Base-by-base conservation (phyloP, 2,329 filamentous ascomycete species). In the Neocucurbitaria cava region DNA sequence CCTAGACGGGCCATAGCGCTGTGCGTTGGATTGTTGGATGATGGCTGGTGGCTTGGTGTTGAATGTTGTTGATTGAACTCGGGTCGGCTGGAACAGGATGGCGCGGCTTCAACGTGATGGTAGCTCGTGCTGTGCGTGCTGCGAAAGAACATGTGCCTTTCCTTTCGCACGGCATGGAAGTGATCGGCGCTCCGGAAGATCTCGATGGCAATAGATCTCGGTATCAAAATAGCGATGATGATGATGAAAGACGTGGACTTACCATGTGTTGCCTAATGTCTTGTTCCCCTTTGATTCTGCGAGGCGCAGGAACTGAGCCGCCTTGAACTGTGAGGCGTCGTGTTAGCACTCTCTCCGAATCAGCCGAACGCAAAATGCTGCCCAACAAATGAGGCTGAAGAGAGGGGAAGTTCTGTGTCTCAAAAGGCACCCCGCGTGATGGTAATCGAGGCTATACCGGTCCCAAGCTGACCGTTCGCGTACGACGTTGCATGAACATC, bases 251-350 rank as follows among this genome's bases (percentile, higher is more conserved):
- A 52, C 47, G 30, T 39, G 41, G 41, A 72, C 74, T 70, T 88
- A 97, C 94, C 95, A 99, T 68, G 91, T 90, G 80, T 98, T 97
- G 59, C 95, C 95, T 61, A 98, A 81, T 50, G 87, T 92, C 81
- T 96, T 97, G 77, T 88, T 90, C 46, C 94, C 94, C 72, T 88
- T 90, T 70, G 91, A 83, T 79, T 98, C 95, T 33, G 95, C 93
- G 70, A 94, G 84, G 70, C 94, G 91, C 76, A 96, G 92, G 79
- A 97, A 97, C 77, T 90, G 91, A 65, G 95, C 93, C 68, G 95
- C 82, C 77, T 82, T 85, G 79, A 87, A 91, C 90, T 93, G 76
- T 66, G 78, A 81, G 80, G 75, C 78, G 78, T 66, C 58, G 55
- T 61, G 59, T 64, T 60, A 60, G 61, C 61, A 56, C 52, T 46